Evolutionary conservation across 1,284 basidiomycete genomes (phyloP).

Genomic region (Grifola frondosa): DNA sequence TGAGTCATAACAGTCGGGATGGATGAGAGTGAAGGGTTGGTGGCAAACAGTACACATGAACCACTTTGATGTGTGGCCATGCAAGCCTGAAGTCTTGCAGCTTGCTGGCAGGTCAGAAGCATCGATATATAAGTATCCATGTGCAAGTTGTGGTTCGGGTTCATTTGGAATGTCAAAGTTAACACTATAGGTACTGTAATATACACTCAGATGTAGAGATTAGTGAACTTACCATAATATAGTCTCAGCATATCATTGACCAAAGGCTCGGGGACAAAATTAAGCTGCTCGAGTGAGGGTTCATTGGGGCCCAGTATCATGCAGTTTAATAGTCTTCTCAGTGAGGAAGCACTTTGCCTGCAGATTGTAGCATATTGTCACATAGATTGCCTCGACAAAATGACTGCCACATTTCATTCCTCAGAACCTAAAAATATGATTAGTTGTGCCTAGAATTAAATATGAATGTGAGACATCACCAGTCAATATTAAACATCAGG

Average conservation of each 20-base stretch:
- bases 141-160: too few relatives aligned
- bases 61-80: constrained; percentile 2
- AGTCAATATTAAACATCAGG: constrained; percentile 21
- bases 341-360: constrained; percentile 13
- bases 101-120: constrained; percentile 19
- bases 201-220: too few relatives aligned
- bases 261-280: constrained; percentile 4
- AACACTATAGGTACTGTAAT: too few relatives aligned
- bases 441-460: background rate
- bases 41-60: constrained; percentile 11
- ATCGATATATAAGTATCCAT: too few relatives aligned
- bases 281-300: constrained; percentile 18
- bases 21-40: constrained; percentile 2
- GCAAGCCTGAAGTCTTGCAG: constrained; percentile 14
- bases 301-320: constrained; percentile 21
- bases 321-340: constrained; percentile 18
- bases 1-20: constrained; percentile 2
- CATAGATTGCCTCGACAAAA: constrained; percentile 21
- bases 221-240: too few relatives aligned
- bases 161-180: too few relatives aligned
- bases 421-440: constrained; percentile 11
- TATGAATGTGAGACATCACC: too few relatives aligned
- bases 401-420: constrained; percentile 8
- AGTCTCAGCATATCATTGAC: too few relatives aligned
- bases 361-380: constrained; percentile 17